Percentiles rank a stretch among this genome's conserved stretches.
phyloP scores from a whole-genome alignment of 2,329 filamentous ascomycete genomes.

The Aureobasidium musti region DNA sequence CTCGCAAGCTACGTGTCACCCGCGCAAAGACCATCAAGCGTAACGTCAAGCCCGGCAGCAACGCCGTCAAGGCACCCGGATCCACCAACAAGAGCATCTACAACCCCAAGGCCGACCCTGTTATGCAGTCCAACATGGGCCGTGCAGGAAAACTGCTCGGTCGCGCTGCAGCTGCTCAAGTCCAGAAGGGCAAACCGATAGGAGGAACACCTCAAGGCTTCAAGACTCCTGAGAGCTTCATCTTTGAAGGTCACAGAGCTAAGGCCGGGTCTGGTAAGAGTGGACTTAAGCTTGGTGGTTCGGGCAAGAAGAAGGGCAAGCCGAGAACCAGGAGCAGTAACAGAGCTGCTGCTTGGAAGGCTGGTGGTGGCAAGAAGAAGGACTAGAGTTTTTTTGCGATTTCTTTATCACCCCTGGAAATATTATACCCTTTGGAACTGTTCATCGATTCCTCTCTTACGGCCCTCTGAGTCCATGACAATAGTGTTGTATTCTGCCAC shows the following conservation, averaged over 20 bases:
- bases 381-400: conserved; percentile 7
- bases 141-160: conserved; percentile 74
- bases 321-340: conserved; percentile 49
- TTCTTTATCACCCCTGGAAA: not conserved
- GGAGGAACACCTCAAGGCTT: conserved; percentile 38
- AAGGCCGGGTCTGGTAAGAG: conserved; percentile 65
- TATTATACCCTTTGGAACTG: conserved; percentile 21
- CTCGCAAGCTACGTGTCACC: conserved; percentile 79
- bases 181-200: conserved; percentile 12
- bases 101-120: conserved; percentile 68
- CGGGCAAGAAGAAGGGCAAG: conserved; percentile 52
- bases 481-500: too few relatives aligned
- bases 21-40: conserved; percentile 73
- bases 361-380: conserved; percentile 32
- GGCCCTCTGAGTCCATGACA: not conserved
- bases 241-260: conserved; percentile 81
- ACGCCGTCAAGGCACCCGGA: conserved; percentile 30
- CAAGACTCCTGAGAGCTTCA: conserved; percentile 66
- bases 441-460: not conserved
- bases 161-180: conserved; percentile 58
- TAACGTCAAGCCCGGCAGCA: conserved; percentile 43
- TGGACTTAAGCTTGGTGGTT: conserved; percentile 61
- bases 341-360: conserved; percentile 52
- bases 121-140: conserved; percentile 71
- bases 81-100: conserved; percentile 48